Conservation (phyloP, 306 rosid species). For the Oxytropis ochrocephala region DNA sequence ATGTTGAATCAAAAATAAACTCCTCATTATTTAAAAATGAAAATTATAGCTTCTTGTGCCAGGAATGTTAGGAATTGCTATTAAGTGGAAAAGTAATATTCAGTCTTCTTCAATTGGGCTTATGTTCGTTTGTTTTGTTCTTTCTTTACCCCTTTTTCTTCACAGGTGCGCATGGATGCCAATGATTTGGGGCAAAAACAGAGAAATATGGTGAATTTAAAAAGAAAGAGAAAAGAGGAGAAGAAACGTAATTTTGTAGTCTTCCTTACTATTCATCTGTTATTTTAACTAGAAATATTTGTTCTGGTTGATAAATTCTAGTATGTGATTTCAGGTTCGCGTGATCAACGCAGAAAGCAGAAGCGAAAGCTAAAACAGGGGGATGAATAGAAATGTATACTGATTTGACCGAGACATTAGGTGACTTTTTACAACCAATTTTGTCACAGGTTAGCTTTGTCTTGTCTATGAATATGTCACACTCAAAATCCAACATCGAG, state of each 20-base stretch:
- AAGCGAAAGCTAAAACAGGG: conserved; percentile 37
- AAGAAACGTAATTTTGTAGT: conserved; percentile 49
- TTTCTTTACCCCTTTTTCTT: background rate
- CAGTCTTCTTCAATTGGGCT: background rate
- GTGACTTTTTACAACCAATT: conserved; percentile 6
- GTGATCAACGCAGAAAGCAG: conserved; percentile 70
- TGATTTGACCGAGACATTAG: background rate
- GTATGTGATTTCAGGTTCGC: conserved; percentile 47
- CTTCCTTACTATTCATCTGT: background rate
- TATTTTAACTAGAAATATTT: background rate
- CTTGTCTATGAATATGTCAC: background rate
- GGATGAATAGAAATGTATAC: conserved; percentile 16
- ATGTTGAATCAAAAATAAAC: background rate
- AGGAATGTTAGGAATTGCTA: background rate
- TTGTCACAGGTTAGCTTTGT: background rate
- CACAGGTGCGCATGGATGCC: conserved; percentile 65
- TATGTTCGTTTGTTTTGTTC: background rate
- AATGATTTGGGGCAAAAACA: conserved; percentile 47
- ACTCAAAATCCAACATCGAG: background rate
- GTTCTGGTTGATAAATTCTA: background rate
- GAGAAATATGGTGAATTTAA: conserved; percentile 36
- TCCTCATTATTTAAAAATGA: background rate
- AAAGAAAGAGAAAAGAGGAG: conserved; percentile 75
- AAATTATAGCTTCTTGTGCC: background rate
- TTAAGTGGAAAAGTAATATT: background rate